A percentile compares a stretch with the other conserved stretches of the same genome.
Conservation (phyloP, 768 basidiomycete species). For the Chiua virens region DNA sequence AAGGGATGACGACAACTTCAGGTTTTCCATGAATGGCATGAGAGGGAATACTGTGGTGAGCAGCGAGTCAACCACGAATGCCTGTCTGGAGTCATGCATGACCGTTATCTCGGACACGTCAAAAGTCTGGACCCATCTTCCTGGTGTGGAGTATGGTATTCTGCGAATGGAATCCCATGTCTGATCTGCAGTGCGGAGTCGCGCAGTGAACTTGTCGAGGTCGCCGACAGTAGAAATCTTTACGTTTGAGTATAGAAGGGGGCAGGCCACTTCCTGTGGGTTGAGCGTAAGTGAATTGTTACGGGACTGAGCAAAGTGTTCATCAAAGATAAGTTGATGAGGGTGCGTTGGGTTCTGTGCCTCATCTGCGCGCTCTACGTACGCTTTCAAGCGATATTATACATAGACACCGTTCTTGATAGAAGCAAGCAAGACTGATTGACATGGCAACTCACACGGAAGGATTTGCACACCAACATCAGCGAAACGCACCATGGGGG, state of each 20-base stretch:
- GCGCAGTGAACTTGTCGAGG: constrained; percentile 58
- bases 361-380: background rate
- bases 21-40: constrained; percentile 57
- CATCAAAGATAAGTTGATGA: background rate
- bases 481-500: constrained; percentile 26
- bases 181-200: constrained; percentile 62
- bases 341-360: background rate
- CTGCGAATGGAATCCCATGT: constrained; percentile 88
- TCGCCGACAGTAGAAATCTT: constrained; percentile 41
- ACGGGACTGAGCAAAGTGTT: background rate
- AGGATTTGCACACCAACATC: constrained; percentile 40
- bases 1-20: constrained; percentile 57
- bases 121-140: constrained; percentile 79
- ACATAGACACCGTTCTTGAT: background rate
- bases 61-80: constrained; percentile 58
- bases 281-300: constrained; percentile 13
- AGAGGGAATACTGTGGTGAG: constrained; percentile 66
- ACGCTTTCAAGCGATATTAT: background rate
- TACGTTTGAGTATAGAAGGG: constrained; percentile 63
- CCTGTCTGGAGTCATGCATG: constrained; percentile 42
- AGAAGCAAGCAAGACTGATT: background rate
- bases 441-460: constrained; percentile 33
- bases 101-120: constrained; percentile 62
- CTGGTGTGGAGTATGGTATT: constrained; percentile 84
- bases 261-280: constrained; percentile 60